These are phyloP conservation scores for Auriscalpium microsporum DNA, from an alignment of 768 basidiomycete species.

Conservation along the genomic window DNA sequence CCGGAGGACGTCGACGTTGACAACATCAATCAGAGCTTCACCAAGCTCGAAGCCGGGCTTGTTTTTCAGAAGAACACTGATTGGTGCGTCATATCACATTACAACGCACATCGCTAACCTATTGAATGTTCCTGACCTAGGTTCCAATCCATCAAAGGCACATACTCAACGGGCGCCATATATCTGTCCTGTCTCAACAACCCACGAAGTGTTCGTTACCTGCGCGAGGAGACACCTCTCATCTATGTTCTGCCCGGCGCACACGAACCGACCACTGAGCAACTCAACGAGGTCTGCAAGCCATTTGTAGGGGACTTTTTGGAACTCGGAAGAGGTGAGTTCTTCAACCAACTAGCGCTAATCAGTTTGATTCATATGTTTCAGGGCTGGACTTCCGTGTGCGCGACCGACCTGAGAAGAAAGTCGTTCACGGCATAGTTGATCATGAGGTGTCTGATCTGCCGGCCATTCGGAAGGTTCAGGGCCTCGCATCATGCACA, in stretches of 20 bases:
- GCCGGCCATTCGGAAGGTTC: constrained; percentile 15
- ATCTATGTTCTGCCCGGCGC: constrained; percentile 19
- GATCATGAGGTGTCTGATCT: constrained; percentile 14
- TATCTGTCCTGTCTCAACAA: constrained; percentile 19
- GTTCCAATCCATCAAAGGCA: constrained; percentile 15
- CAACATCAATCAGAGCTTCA: constrained; percentile 16
- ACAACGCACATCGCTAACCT: not conserved
- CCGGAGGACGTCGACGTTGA: constrained; percentile 16
- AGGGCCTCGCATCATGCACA: constrained; percentile 3
- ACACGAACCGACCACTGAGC: constrained; percentile 11
- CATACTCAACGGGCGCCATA: constrained; percentile 18
- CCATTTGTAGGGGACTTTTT: constrained; percentile 8
- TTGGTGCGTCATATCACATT: constrained; percentile 9
- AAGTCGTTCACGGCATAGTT: constrained; percentile 5
- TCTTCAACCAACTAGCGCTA: not conserved
- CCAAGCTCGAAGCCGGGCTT: constrained; percentile 17
- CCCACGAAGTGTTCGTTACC: constrained; percentile 13
- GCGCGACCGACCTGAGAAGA: not conserved
- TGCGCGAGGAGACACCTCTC: constrained; percentile 18
- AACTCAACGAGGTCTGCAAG: constrained; percentile 10
- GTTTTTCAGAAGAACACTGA: constrained; percentile 19
- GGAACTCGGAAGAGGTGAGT: constrained; percentile 9
- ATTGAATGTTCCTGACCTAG: constrained; percentile 1
- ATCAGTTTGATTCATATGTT: not conserved
- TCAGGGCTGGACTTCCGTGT: not conserved